Evolutionary conservation across 805 yeast species (phyloP).

Genomic region (Candida montana): DNA sequence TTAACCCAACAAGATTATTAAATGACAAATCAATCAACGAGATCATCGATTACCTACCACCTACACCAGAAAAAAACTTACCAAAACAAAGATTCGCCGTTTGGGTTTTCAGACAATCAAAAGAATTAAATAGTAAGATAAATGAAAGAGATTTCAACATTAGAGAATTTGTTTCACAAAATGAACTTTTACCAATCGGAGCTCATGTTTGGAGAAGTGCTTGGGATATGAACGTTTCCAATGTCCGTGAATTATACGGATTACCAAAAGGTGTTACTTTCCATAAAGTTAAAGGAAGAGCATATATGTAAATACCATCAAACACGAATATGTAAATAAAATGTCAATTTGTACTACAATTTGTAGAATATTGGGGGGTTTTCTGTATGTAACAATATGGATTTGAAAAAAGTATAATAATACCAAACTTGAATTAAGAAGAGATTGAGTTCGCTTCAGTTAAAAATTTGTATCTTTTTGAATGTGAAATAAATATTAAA

Average conservation of each 20-base stretch:
- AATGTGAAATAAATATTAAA: conserved; percentile 8
- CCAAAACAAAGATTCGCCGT: conserved; percentile 77
- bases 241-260: conserved; percentile 67
- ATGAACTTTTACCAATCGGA: conserved; percentile 72
- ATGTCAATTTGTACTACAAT: not conserved
- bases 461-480: not conserved
- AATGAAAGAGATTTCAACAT: conserved; percentile 56
- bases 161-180: conserved; percentile 52
- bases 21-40: conserved; percentile 33
- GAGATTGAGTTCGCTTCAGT: not conserved
- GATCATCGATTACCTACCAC: conserved; percentile 64
- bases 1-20: conserved; percentile 35
- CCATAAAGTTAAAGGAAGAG: conserved; percentile 31
- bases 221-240: conserved; percentile 71
- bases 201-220: conserved; percentile 87
- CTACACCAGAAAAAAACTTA: conserved; percentile 84
- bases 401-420: conserved; percentile 1
- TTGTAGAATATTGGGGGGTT: too few species aligned
- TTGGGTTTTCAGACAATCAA: conserved; percentile 82
- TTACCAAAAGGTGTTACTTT: conserved; percentile 73
- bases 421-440: not conserved
- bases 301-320: conserved; percentile 10
- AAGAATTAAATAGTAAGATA: conserved; percentile 17
- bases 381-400: conserved; percentile 4
- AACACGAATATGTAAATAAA: not conserved